These are phyloP conservation scores for Xerocomus minutiporus DNA, from an alignment of 1,284 basidiomycete species.

Conservation along the genomic window DNA sequence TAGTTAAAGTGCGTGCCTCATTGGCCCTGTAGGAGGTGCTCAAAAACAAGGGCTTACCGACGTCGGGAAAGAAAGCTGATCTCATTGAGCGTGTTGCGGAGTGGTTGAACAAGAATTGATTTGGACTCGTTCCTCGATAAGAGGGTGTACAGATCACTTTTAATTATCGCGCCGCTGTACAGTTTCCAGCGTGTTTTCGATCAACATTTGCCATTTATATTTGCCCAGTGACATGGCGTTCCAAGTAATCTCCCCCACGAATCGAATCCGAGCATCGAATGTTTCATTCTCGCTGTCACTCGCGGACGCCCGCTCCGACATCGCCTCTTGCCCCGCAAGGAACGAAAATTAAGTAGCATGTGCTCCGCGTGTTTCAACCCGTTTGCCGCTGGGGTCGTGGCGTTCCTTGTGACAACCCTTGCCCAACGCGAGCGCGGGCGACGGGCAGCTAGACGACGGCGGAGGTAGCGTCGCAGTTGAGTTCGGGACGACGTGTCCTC, in stretches of 20 bases:
- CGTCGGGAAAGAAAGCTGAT: conserved; percentile 67
- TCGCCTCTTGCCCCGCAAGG: neutral
- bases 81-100: conserved; percentile 58
- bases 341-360: neutral
- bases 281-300: conserved; percentile 2
- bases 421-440: too few relatives aligned
- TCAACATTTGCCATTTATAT: neutral
- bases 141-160: neutral
- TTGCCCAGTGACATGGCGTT: neutral
- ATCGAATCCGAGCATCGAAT: neutral
- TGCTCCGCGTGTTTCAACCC: neutral
- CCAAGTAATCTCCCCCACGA: neutral
- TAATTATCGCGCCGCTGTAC: neutral
- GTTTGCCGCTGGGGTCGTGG: neutral
- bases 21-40: conserved; percentile 54
- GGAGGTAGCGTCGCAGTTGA: conserved; percentile 3
- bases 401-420: neutral
- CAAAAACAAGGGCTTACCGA: conserved; percentile 54
- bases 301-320: neutral
- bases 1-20: neutral
- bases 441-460: neutral
- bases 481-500: neutral
- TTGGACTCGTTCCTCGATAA: neutral
- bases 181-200: conserved; percentile 3
- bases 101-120: conserved; percentile 41